Conservation (phyloP, 2,329 filamentous ascomycete genomes). For the Colletotrichum higginsianum region DNA sequence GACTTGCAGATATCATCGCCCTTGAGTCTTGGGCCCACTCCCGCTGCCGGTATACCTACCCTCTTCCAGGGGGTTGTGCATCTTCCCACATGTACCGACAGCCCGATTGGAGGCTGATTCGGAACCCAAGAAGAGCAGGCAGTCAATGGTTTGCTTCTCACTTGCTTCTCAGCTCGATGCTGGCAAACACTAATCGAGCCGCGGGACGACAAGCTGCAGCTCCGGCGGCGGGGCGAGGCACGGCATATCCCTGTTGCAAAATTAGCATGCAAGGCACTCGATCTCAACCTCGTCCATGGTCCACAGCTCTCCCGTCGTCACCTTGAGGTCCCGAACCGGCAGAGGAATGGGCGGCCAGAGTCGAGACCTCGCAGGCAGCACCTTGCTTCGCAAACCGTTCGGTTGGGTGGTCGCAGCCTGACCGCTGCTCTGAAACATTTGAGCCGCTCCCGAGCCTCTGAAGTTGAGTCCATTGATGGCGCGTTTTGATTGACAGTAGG, state of each 20-base stretch:
- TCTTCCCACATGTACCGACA: not conserved
- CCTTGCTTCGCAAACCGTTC: not conserved
- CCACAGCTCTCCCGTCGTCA: not conserved
- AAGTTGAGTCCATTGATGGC: not conserved
- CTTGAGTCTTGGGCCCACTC: slow-evolving; percentile 7
- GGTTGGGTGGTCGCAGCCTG: not conserved
- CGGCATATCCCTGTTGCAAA: slow-evolving; percentile 19
- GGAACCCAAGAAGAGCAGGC: not conserved
- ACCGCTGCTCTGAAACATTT: slow-evolving; percentile 4
- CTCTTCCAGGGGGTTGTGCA: not conserved
- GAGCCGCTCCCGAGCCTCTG: not conserved
- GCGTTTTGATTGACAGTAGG: not conserved
- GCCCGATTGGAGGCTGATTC: not conserved
- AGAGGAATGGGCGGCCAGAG: slow-evolving; percentile 6
- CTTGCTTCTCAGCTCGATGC: not conserved
- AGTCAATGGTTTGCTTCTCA: too few species aligned
- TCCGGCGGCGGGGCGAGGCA: slow-evolving; percentile 1
- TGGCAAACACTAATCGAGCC: slow-evolving; percentile 1
- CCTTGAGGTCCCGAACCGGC: slow-evolving; percentile 17
- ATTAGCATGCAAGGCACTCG: slow-evolving; percentile 30
- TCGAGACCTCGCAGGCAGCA: not conserved
- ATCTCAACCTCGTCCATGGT: not conserved
- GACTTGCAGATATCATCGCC: not conserved
- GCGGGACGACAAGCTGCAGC: not conserved
- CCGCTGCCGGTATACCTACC: not conserved